A percentile compares a stretch with the other conserved stretches of the same genome.
These are phyloP conservation scores for Nicotiana attenuata DNA, from an alignment of 257 asterid species.

Conservation along the genomic window DNA sequence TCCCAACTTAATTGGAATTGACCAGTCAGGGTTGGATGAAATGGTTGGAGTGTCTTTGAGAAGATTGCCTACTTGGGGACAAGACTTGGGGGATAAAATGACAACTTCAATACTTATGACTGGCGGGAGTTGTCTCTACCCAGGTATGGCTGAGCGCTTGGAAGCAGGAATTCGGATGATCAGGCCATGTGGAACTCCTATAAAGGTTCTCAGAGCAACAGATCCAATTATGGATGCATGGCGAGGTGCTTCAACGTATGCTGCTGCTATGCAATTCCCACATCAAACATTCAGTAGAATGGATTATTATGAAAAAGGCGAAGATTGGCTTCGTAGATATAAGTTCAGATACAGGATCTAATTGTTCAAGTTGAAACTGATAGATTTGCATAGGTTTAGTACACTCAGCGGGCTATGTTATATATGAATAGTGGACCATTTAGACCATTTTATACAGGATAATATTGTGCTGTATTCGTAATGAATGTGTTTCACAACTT, in stretches of 20 bases:
- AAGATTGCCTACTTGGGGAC: constrained; percentile 45
- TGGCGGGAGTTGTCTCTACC: constrained; percentile 88
- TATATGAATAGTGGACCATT: neutral
- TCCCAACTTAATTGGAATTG: constrained; percentile 82
- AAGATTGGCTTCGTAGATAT: constrained; percentile 73
- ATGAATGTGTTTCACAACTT: neutral
- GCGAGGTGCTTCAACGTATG: constrained; percentile 90
- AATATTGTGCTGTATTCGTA: neutral
- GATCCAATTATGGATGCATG: constrained; percentile 85
- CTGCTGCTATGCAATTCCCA: constrained; percentile 49
- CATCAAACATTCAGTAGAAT: constrained; percentile 62
- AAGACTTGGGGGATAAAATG: constrained; percentile 47
- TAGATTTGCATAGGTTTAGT: neutral
- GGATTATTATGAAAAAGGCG: constrained; percentile 95
- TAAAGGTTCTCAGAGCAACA: constrained; percentile 49
- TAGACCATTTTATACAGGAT: neutral
- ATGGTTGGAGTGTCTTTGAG: constrained; percentile 67
- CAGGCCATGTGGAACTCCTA: constrained; percentile 75
- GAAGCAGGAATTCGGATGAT: constrained; percentile 78
- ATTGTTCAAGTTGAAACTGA: constrained; percentile 11
- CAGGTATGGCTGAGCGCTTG: constrained; percentile 75
- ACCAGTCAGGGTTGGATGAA: constrained; percentile 91
- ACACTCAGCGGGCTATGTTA: neutral
- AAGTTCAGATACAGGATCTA: constrained; percentile 51
- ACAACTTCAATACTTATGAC: constrained; percentile 73